Evolutionary conservation across 2,329 filamentous ascomycete genomes (phyloP).

Genomic region (Septoria linicola): DNA sequence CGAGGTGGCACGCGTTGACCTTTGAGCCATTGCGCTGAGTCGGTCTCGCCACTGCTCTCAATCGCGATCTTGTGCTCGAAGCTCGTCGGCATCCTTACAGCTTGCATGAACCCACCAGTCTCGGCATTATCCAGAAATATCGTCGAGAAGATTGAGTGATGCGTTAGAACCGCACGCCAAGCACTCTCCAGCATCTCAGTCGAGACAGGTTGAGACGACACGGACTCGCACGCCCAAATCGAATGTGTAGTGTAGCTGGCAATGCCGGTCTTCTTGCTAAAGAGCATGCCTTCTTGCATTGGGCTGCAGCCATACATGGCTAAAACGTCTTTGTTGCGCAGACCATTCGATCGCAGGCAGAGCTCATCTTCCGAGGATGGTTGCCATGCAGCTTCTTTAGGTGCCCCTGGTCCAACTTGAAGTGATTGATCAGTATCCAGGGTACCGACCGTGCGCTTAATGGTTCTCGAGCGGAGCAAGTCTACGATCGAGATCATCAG

Average conservation of each 20-base stretch:
- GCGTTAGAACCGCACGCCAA: background rate
- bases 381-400: background rate
- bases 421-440: background rate
- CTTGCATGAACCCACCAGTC: slow-evolving; percentile 35
- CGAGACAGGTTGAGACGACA: background rate
- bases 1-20: slow-evolving; percentile 23
- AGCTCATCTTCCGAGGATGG: background rate
- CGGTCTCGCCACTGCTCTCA: slow-evolving; percentile 25
- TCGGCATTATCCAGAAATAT: slow-evolving; percentile 28
- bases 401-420: background rate
- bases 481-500: background rate
- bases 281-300: slow-evolving; percentile 8
- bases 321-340: background rate
- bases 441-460: background rate
- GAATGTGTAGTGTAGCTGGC: slow-evolving; percentile 4
- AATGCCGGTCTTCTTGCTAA: background rate
- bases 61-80: background rate
- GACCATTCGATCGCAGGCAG: background rate
- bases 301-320: slow-evolving; percentile 1
- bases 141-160: slow-evolving; percentile 8
- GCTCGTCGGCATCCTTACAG: slow-evolving; percentile 13
- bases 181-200: background rate
- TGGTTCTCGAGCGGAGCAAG: background rate
- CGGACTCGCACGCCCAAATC: background rate
- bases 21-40: slow-evolving; percentile 40